These are phyloP conservation scores for Cornus suecica DNA, from an alignment of 148 eudicot species.

Conservation along the genomic window DNA sequence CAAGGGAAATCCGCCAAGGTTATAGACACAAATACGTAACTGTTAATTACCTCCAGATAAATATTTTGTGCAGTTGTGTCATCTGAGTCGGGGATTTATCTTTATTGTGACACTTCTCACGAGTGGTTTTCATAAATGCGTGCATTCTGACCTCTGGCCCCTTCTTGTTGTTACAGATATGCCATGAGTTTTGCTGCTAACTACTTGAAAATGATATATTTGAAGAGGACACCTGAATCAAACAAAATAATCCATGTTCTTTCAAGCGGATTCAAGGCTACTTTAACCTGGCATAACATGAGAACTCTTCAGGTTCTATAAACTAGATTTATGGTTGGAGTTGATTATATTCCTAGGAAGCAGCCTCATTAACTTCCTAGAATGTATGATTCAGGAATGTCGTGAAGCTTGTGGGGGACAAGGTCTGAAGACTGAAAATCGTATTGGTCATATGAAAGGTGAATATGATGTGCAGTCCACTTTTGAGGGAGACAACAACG, in stretches of 20 bases:
- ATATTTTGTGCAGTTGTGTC: neutral
- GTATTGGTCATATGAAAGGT: conserved; percentile 75
- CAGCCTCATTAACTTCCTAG: neutral
- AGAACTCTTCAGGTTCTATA: conserved; percentile 84
- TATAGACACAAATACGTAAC: too few species aligned
- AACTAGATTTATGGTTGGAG: conserved; percentile 7
- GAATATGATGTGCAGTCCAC: conserved; percentile 93
- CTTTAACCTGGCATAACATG: conserved; percentile 92
- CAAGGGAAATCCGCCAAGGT: too few species aligned
- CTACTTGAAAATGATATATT: conserved; percentile 68
- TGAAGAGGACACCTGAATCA: conserved; percentile 78
- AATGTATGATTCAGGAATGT: conserved; percentile 60
- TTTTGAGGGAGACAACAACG: conserved; percentile 97
- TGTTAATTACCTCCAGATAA: too few species aligned
- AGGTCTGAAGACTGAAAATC: conserved; percentile 95
- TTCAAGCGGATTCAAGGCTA: conserved; percentile 91
- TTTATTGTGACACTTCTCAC: neutral
- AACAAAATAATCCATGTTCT: conserved; percentile 74
- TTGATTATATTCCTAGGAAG: conserved; percentile 5
- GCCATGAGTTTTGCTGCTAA: conserved; percentile 93
- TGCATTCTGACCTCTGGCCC: neutral
- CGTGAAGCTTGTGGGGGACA: conserved; percentile 99
- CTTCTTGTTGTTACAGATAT: conserved; percentile 52
- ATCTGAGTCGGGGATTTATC: neutral
- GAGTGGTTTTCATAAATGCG: neutral